Percentiles rank a stretch among this genome's conserved stretches.
Conservation (phyloP, 2,329 filamentous ascomycete genomes). For the Boeremia lycopersici region DNA sequence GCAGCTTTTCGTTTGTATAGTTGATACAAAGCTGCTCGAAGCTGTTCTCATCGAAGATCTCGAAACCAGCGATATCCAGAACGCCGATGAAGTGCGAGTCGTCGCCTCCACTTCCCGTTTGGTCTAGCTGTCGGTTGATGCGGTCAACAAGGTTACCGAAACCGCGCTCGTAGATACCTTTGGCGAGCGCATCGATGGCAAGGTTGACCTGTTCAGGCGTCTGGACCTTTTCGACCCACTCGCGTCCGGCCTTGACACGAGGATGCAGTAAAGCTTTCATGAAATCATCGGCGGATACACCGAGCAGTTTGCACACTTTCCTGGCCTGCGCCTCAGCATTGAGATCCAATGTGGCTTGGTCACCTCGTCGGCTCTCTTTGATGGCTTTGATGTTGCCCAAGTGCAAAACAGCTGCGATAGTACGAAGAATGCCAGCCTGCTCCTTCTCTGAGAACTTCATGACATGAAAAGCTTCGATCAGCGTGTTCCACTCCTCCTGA, state of each 20-base stretch:
- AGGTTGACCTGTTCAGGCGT: slow-evolving; percentile 95
- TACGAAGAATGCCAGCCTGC: slow-evolving; percentile 80
- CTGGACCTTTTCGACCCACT: slow-evolving; percentile 99
- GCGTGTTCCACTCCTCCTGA: slow-evolving; percentile 81
- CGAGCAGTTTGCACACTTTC: slow-evolving; percentile 81
- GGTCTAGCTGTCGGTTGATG: slow-evolving; percentile 90
- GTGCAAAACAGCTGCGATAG: slow-evolving; percentile 89
- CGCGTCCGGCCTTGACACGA: slow-evolving; percentile 90
- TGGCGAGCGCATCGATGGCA: slow-evolving; percentile 86
- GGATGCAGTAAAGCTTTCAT: slow-evolving; percentile 88
- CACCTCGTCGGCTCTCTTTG: slow-evolving; percentile 87
- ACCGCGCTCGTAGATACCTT: slow-evolving; percentile 95
- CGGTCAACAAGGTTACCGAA: slow-evolving; percentile 91
- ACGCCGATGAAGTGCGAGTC: slow-evolving; percentile 97
- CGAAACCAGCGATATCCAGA: slow-evolving; percentile 97
- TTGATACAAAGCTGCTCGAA: slow-evolving; percentile 99
- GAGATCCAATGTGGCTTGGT: slow-evolving; percentile 82
- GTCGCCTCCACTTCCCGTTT: slow-evolving; percentile 79
- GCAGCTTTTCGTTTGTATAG: slow-evolving; percentile 98
- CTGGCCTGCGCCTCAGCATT: slow-evolving; percentile 77
- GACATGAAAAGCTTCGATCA: slow-evolving; percentile 90
- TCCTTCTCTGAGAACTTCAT: slow-evolving; percentile 93
- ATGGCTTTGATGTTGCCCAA: slow-evolving; percentile 88
- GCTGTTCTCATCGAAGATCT: slow-evolving; percentile 98
- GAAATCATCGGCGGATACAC: slow-evolving; percentile 83